These are phyloP conservation scores for Pyrus betulifolia DNA, from an alignment of 306 rosid genomes.

Conservation along the genomic window DNA sequence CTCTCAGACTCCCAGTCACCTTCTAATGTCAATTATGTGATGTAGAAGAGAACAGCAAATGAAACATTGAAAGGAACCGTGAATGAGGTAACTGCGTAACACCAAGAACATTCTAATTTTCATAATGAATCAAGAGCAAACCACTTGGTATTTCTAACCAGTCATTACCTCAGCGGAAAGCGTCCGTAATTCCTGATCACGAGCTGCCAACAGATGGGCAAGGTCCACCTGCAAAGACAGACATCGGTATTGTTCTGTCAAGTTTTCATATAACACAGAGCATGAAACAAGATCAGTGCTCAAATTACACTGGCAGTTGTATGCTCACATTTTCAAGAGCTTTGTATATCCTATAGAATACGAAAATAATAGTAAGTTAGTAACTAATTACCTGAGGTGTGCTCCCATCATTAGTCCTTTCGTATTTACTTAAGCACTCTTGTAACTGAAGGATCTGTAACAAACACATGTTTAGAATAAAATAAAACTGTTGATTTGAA, in stretches of 20 bases:
- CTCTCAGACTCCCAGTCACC: constrained; percentile 1
- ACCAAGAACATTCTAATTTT: not conserved
- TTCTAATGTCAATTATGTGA: not conserved
- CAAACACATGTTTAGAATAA: not conserved
- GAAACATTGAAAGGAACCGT: not conserved
- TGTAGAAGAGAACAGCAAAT: not conserved
- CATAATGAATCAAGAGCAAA: not conserved
- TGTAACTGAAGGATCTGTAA: constrained; percentile 86
- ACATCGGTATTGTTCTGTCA: constrained; percentile 2
- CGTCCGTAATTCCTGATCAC: constrained; percentile 95
- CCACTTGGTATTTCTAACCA: not conserved
- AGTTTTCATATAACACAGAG: not conserved
- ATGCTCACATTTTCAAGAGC: not conserved
- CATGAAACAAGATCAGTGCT: not conserved
- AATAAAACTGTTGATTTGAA: not conserved
- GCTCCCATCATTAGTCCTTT: constrained; percentile 75
- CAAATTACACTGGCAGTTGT: not conserved
- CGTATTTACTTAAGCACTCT: constrained; percentile 84
- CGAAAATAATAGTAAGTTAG: not conserved
- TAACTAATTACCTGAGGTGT: constrained; percentile 71
- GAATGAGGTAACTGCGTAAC: not conserved
- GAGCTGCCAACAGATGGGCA: constrained; percentile 91
- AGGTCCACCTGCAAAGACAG: constrained; percentile 81
- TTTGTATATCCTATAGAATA: not conserved
- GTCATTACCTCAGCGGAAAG: constrained; percentile 85